Evolutionary conservation across 192 early-diverging fungal genomes (phyloP).

Genomic region (Coemansia sp.): DNA sequence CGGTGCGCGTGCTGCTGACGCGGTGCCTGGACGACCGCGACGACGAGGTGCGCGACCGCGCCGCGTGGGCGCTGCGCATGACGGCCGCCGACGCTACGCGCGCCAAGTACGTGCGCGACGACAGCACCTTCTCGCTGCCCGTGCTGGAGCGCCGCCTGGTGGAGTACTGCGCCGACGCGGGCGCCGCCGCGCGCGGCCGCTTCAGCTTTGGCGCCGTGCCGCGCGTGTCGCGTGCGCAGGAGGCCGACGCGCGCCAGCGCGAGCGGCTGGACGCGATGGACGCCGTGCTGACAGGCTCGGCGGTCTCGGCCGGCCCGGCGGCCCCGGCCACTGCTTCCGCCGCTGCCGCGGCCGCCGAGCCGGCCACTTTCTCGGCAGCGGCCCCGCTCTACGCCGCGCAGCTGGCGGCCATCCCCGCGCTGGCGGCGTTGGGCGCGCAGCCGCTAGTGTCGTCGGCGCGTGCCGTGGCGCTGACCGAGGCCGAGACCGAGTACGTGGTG

Average conservation of each 20-base stretch:
- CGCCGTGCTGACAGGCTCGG: slow-evolving; percentile 41
- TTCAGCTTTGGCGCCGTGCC: slow-evolving; percentile 81
- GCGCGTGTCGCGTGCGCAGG: slow-evolving; percentile 79
- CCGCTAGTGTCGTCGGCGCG: slow-evolving; percentile 73
- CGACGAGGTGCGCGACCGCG: slow-evolving; percentile 97
- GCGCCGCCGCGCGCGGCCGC: slow-evolving; percentile 52
- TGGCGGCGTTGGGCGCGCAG: slow-evolving; percentile 70
- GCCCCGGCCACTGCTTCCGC: background rate
- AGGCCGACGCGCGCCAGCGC: slow-evolving; percentile 73
- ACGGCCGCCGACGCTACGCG: slow-evolving; percentile 62
- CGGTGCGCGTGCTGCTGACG: slow-evolving; percentile 78
- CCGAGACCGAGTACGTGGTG: slow-evolving; percentile 93
- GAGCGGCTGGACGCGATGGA: slow-evolving; percentile 39
- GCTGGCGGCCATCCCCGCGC: slow-evolving; percentile 76
- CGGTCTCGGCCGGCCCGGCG: slow-evolving; percentile 16
- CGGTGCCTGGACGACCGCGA: slow-evolving; percentile 96
- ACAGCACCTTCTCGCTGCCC: slow-evolving; percentile 80
- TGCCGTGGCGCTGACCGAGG: slow-evolving; percentile 79
- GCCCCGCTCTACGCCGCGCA: slow-evolving; percentile 61
- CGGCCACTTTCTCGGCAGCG: background rate
- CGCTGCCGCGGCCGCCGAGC: background rate
- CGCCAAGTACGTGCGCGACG: slow-evolving; percentile 75
- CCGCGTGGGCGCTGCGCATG: slow-evolving; percentile 81
- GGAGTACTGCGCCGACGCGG: slow-evolving; percentile 73
- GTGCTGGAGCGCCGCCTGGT: slow-evolving; percentile 83